phyloP scores from a whole-genome alignment of 176 grass and related monocot species.

The Oryza nivara region DNA sequence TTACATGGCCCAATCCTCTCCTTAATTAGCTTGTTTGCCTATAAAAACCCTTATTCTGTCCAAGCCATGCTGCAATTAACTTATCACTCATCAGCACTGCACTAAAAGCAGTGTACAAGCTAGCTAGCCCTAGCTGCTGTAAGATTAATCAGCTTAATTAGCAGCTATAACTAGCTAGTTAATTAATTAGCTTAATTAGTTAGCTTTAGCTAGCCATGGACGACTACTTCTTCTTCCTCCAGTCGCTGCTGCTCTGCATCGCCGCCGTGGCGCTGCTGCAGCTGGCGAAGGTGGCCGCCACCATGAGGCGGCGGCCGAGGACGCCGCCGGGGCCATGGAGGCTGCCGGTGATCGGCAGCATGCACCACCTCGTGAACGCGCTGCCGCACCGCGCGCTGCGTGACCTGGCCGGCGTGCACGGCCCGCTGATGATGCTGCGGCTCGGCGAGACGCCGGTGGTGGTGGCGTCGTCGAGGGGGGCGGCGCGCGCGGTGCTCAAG shows the following conservation, averaged over 20 bases:
- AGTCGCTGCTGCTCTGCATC: neutral
- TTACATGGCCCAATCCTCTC: no score
- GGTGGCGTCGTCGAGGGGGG: no score
- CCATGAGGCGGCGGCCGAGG: neutral
- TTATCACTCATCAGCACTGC: neutral
- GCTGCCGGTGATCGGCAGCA: constrained; percentile 16
- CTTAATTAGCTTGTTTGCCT: no score
- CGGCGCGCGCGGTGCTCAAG: no score
- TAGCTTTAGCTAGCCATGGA: neutral
- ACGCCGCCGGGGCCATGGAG: constrained; percentile 1
- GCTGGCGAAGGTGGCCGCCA: neutral
- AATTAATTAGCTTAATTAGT: no score
- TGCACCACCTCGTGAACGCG: constrained; percentile 9
- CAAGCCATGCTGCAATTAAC: neutral
- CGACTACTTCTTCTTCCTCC: neutral
- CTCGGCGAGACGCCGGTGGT: no score
- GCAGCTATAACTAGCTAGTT: no score
- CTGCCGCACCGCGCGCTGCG: neutral
- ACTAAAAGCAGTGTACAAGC: neutral
- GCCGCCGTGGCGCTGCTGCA: neutral
- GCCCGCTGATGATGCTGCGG: no score
- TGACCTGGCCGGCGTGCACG: no score
- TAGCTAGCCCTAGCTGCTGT: neutral
- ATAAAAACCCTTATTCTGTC: no score
- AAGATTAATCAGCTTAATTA: no score